A percentile compares a stretch with the other conserved stretches of the same genome.
These are phyloP conservation scores for Calonectria hongkongensis DNA, from an alignment of 2,329 filamentous ascomycete species.

Conservation along the genomic window DNA sequence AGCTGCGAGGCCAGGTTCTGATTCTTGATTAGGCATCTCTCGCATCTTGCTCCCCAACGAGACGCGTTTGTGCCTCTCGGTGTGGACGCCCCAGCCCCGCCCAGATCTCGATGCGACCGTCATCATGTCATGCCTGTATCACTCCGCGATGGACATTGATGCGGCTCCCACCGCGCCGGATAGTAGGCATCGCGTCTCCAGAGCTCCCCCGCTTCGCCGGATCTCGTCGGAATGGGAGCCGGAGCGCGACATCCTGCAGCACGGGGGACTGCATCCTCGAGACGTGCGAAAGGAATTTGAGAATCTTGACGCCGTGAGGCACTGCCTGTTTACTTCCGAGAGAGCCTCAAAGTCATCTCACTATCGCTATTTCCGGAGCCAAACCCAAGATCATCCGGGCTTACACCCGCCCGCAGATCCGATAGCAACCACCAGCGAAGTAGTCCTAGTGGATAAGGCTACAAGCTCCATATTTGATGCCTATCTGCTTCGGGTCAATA, in stretches of 20 bases:
- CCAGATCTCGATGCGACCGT: neutral
- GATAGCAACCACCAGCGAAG: neutral
- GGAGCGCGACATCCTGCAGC: slow-evolving; percentile 7
- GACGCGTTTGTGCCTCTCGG: neutral
- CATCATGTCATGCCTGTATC: neutral
- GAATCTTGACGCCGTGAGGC: neutral
- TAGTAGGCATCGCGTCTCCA: too few relatives aligned
- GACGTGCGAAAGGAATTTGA: slow-evolving; percentile 8
- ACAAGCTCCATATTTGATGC: slow-evolving; percentile 6
- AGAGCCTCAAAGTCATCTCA: neutral
- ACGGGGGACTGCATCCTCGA: neutral
- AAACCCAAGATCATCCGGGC: neutral
- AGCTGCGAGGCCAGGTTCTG: neutral
- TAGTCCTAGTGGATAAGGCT: neutral
- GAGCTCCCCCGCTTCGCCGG: neutral
- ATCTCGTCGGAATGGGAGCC: slow-evolving; percentile 7
- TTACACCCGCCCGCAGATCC: neutral
- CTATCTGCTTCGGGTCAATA: neutral
- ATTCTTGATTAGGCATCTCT: neutral
- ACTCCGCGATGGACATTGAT: neutral
- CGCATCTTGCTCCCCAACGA: neutral
- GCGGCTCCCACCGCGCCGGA: neutral
- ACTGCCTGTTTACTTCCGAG: neutral
- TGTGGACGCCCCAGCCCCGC: neutral
- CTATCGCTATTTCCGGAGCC: slow-evolving; percentile 2